phyloP scores from a whole-genome alignment of 257 asterid genomes.

The Nyctanthes arbortristis region DNA sequence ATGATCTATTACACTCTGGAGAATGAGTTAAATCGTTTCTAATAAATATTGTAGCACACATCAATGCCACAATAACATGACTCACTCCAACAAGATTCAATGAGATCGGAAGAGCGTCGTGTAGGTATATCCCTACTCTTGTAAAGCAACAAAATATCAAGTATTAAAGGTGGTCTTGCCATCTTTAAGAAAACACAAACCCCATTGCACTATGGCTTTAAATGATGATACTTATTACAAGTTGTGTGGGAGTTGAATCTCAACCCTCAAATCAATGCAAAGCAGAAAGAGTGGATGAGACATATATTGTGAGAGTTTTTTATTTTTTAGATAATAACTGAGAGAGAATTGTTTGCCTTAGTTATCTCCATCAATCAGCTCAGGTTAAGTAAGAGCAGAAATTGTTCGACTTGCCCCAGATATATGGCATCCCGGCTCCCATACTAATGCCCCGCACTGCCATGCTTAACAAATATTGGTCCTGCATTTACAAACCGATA shows the following conservation, averaged over 20 bases:
- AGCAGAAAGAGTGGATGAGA: constrained; percentile 1
- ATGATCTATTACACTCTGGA: too few species aligned
- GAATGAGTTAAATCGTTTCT: too few species aligned
- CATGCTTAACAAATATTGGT: neutral
- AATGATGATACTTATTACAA: constrained; percentile 24
- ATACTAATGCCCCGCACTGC: neutral
- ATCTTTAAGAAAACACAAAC: constrained; percentile 25
- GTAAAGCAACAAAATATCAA: neutral
- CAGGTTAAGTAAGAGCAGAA: constrained; percentile 4
- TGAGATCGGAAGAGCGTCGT: too few species aligned
- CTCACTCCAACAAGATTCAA: too few species aligned
- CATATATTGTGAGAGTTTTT: constrained; percentile 21
- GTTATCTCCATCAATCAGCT: constrained; percentile 23
- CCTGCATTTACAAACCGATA: neutral
- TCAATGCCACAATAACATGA: too few species aligned
- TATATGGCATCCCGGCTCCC: neutral
- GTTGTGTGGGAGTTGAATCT: constrained; percentile 18
- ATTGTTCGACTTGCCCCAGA: neutral
- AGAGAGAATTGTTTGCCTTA: constrained; percentile 2
- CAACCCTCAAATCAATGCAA: neutral
- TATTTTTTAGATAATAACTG: too few species aligned
- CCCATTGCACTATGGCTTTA: constrained; percentile 19
- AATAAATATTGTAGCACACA: too few species aligned
- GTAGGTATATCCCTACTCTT: too few species aligned
- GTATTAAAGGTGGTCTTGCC: constrained; percentile 23